Percentiles rank a stretch among this genome's conserved stretches.
Conservation (phyloP, 805 yeast species). For the Teunomyces stri region DNA sequence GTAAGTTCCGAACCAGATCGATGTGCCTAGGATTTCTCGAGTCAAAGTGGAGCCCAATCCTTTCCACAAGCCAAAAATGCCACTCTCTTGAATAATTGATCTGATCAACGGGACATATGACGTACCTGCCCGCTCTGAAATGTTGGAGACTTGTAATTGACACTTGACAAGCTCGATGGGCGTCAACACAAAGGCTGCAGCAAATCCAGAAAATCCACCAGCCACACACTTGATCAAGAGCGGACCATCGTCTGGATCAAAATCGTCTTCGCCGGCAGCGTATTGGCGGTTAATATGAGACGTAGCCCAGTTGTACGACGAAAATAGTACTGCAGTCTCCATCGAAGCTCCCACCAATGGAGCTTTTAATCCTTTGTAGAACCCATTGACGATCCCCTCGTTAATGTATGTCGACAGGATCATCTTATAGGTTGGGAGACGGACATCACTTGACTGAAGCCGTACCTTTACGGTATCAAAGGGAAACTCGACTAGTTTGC, state of each 20-base stretch:
- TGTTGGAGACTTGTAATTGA: conserved; percentile 67
- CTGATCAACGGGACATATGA: conserved; percentile 28
- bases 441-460: conserved; percentile 57
- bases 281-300: conserved; percentile 32
- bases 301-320: conserved; percentile 49
- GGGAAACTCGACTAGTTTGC: conserved; percentile 85
- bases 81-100: conserved; percentile 47
- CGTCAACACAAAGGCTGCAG: conserved; percentile 79
- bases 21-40: conserved; percentile 86
- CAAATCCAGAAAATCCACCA: conserved; percentile 81
- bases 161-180: conserved; percentile 94
- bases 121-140: conserved; percentile 24
- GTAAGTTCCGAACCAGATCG: conserved; percentile 92
- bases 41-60: conserved; percentile 81
- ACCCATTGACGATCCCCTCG: conserved; percentile 73
- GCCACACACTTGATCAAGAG: conserved; percentile 51
- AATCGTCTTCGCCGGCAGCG: background rate
- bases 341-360: conserved; percentile 90
- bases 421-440: conserved; percentile 58
- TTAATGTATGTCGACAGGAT: conserved; percentile 55
- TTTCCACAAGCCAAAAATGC: conserved; percentile 76
- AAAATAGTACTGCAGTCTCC: conserved; percentile 79
- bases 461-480: conserved; percentile 92
- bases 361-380: conserved; percentile 75
- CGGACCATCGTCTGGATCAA: conserved; percentile 24